phyloP scores from a whole-genome alignment of 768 basidiomycete genomes.

The Trametes cingulata region DNA sequence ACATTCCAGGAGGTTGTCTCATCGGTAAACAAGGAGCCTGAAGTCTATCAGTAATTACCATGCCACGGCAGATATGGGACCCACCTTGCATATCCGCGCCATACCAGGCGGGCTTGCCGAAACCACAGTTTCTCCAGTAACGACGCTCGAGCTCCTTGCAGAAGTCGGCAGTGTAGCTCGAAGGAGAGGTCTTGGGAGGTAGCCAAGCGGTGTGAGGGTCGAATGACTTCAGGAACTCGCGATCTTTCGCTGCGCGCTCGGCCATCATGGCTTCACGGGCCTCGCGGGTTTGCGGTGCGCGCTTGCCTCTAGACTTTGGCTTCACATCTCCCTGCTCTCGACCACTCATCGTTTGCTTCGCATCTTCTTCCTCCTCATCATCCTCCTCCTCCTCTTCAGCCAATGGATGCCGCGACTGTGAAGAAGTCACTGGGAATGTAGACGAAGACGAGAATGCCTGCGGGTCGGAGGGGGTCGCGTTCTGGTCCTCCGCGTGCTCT shows the following conservation, averaged over 20 bases:
- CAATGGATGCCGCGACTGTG: constrained; percentile 1
- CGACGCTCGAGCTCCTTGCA: constrained; percentile 85
- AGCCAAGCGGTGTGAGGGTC: constrained; percentile 78
- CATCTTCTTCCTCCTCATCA: constrained; percentile 22
- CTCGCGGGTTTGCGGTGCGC: constrained; percentile 41
- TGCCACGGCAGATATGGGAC: constrained; percentile 20
- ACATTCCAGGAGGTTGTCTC: constrained; percentile 90
- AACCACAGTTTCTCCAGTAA: constrained; percentile 89
- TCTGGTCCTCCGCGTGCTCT: background rate
- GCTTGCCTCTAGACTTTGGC: constrained; percentile 43
- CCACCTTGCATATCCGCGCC: constrained; percentile 92
- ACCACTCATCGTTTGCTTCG: constrained; percentile 2
- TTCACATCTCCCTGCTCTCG: constrained; percentile 31
- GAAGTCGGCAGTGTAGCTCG: constrained; percentile 87
- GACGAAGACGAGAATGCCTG: constrained; percentile 1
- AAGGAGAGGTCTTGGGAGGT: constrained; percentile 65
- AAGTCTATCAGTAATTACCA: background rate
- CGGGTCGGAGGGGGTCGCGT: no score
- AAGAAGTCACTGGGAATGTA: constrained; percentile 14
- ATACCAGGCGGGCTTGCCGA: constrained; percentile 95
- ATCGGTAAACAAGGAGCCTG: constrained; percentile 72
- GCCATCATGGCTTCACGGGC: constrained; percentile 52
- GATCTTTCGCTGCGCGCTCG: constrained; percentile 43
- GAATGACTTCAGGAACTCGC: constrained; percentile 67
- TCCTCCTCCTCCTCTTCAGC: constrained; percentile 19